These are phyloP conservation scores for thale cress (Arabidopsis thaliana) DNA, from an alignment of 345 rosid species.

Conservation along the genomic window DNA sequence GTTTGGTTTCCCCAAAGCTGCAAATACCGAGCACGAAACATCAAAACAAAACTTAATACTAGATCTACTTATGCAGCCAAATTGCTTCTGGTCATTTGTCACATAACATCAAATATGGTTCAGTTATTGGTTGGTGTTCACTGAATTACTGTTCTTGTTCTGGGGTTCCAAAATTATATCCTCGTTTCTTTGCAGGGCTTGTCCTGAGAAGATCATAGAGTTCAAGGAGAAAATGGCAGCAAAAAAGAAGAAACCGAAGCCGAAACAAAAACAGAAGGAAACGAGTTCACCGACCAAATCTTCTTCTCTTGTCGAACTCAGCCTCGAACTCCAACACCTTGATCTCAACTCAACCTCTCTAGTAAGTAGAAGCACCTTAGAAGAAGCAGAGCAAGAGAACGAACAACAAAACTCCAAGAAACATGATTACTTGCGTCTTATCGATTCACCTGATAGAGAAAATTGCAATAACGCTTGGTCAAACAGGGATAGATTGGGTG, in stretches of 20 bases:
- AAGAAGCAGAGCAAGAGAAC: constrained; percentile 40
- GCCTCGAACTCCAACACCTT: constrained; percentile 61
- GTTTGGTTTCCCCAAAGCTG: constrained; percentile 10
- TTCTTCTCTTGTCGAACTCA: constrained; percentile 52
- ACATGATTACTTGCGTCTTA: constrained; percentile 28
- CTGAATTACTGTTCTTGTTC: neutral
- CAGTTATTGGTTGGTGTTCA: constrained; percentile 11
- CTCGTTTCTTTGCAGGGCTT: constrained; percentile 56
- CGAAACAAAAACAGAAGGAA: constrained; percentile 54
- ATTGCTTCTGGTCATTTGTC: neutral
- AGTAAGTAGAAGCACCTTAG: constrained; percentile 35
- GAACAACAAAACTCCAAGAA: constrained; percentile 29
- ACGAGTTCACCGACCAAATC: constrained; percentile 40
- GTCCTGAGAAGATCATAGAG: constrained; percentile 82
- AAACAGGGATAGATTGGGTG: constrained; percentile 6
- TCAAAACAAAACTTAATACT: neutral
- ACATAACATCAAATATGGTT: constrained; percentile 11
- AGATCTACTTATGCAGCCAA: constrained; percentile 5
- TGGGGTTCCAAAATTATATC: constrained; percentile 8
- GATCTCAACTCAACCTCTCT: constrained; percentile 52
- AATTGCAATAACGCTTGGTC: constrained; percentile 21
- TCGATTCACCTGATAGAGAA: constrained; percentile 38
- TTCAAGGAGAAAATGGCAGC: constrained; percentile 64
- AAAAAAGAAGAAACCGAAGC: constrained; percentile 49
- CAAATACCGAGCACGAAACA: neutral